Evolutionary conservation across 2,329 filamentous ascomycete species (phyloP).

Genomic region (Aspergillus ruber): DNA sequence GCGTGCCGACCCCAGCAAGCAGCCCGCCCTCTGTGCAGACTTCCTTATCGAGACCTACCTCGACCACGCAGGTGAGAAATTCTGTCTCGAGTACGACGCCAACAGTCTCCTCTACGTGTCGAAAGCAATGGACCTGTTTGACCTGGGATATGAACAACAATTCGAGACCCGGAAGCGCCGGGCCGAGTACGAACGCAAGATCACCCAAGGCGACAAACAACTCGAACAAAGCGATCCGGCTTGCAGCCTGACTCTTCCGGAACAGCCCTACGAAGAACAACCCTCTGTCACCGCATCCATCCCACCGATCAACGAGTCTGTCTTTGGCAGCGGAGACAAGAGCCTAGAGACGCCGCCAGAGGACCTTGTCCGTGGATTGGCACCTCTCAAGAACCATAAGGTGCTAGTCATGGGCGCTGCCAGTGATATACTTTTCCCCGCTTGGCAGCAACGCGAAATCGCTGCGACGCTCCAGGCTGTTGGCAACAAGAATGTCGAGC

Average conservation of each 20-base stretch:
- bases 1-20: conserved; percentile 76
- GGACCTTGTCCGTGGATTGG: conserved; percentile 72
- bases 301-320: conserved; percentile 25
- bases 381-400: conserved; percentile 65
- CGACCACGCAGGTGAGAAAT: conserved; percentile 97
- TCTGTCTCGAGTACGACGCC: conserved; percentile 91
- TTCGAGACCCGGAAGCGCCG: conserved; percentile 57
- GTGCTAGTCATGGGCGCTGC: conserved; percentile 88
- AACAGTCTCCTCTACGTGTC: conserved; percentile 95
- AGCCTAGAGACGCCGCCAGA: conserved; percentile 53
- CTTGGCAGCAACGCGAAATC: conserved; percentile 95
- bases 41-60: conserved; percentile 98
- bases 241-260: conserved; percentile 78
- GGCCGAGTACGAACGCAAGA: conserved; percentile 51
- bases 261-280: conserved; percentile 80
- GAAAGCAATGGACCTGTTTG: conserved; percentile 98
- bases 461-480: conserved; percentile 70
- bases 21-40: conserved; percentile 90
- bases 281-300: conserved; percentile 45
- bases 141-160: conserved; percentile 70
- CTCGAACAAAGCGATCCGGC: conserved; percentile 38
- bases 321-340: conserved; percentile 11
- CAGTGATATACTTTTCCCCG: conserved; percentile 92
- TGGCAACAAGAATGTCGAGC: conserved; percentile 75
- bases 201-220: conserved; percentile 44